Conservation (phyloP, 805 yeast species). For the Metschnikowia picachoensis region DNA sequence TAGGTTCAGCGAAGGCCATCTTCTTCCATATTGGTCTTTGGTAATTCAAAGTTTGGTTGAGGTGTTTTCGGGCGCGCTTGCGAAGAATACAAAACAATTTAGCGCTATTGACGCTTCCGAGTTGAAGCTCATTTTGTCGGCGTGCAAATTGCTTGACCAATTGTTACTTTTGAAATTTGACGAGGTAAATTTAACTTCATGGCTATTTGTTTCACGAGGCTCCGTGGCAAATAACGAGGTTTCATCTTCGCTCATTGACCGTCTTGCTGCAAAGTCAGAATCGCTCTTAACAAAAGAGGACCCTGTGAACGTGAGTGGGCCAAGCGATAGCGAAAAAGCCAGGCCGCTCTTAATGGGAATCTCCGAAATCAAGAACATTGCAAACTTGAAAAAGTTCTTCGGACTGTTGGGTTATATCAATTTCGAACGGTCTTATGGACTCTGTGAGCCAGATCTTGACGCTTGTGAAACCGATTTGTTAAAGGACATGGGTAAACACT, state of each 20-base stretch:
- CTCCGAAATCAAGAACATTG: slow-evolving; percentile 34
- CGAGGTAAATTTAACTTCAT: slow-evolving; percentile 72
- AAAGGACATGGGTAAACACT: slow-evolving; percentile 42
- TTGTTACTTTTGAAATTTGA: slow-evolving; percentile 65
- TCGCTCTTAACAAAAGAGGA: slow-evolving; percentile 29
- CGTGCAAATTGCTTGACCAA: slow-evolving; percentile 77
- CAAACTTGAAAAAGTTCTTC: slow-evolving; percentile 59
- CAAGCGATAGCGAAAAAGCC: slow-evolving; percentile 21
- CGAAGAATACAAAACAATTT: slow-evolving; percentile 23
- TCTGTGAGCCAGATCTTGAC: slow-evolving; percentile 26
- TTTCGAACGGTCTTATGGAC: slow-evolving; percentile 62
- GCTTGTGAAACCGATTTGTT: slow-evolving; percentile 55
- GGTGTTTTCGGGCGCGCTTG: slow-evolving; percentile 40
- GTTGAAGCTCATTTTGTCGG: slow-evolving; percentile 45
- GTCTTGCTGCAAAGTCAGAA: slow-evolving; percentile 34
- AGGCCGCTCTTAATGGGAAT: slow-evolving; percentile 47
- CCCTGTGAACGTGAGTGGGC: slow-evolving; percentile 36
- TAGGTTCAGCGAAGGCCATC: slow-evolving; percentile 58
- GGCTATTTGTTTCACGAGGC: slow-evolving; percentile 79
- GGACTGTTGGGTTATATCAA: slow-evolving; percentile 59
- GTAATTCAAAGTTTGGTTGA: slow-evolving; percentile 59
- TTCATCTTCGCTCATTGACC: slow-evolving; percentile 45
- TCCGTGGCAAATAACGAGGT: slow-evolving; percentile 34
- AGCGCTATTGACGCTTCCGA: slow-evolving; percentile 33
- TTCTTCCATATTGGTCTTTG: slow-evolving; percentile 66